Evolutionary conservation across 139 green algal species (phyloP), one percentile per base, ranked within the genome.

Genomic region (Trebouxia sp.): DNA sequence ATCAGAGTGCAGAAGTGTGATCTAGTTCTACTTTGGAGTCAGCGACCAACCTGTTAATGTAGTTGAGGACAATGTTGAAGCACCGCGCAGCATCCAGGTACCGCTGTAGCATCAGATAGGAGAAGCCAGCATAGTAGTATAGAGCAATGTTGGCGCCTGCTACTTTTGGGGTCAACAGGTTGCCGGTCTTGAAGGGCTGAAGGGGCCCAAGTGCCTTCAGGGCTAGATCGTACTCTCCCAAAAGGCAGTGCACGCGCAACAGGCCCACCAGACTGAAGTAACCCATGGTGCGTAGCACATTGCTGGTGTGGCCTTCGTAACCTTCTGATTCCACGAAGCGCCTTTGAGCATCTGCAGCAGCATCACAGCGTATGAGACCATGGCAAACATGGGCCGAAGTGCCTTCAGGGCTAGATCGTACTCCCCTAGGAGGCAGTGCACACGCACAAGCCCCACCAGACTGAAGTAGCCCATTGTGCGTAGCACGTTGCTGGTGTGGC

Each of bases 241-340:
- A 82, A 28, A 99, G 86, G 80, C 76, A 88, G 89, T 98, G 95
- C 81, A 98, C 92, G 17, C 97, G 87, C 79, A 93, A 87, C 81
- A 98, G 89, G 51, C 97, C 97, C 20, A 98, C 84, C 43, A 98
- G 87, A 1, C 87, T 91, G 86, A 97, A 98, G 88, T 99, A 99
- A 62, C 96, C 96, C 80, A 99, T 86, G 88, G 97, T 92, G 51
- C 84, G 89, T 79, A 98, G 92, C 84, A 99, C 96, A 87, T 99
- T 99, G 87, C 90, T 96, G 72, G 87, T 76, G 76, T 83, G 75
- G 30, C 20, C n/a, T 38, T 87, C 83, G 82, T 95, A 98, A 15
- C 95, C 95, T 56, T 98, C 94, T 28, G 83, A 91, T 45, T 90
- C 66, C 35, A 82, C 89, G 75, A 97, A 87, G 38, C 70, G 79